Evolutionary conservation across 768 basidiomycete genomes (phyloP).

Genomic region (Macrocybe gigantea): DNA sequence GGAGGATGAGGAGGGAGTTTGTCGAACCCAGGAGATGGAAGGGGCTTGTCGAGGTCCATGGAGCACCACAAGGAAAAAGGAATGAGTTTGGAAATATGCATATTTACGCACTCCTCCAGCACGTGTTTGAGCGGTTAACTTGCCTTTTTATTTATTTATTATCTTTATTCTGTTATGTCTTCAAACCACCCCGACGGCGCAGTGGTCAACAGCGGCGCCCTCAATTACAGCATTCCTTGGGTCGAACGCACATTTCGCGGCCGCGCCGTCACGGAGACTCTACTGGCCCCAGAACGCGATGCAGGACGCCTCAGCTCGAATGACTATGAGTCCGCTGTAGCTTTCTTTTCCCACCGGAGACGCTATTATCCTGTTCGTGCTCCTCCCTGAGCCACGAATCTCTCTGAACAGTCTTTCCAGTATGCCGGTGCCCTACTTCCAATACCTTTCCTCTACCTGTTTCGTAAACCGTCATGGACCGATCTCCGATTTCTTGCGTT

Average conservation of each 20-base stretch:
- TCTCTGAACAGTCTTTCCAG: conserved; percentile 6
- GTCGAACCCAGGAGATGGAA: conserved; percentile 1
- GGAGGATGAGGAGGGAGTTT: conserved; percentile 5
- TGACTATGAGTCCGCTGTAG: conserved; percentile 51
- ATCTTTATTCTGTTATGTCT: too few relatives aligned
- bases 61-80: not conserved
- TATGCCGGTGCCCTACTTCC: conserved; percentile 5
- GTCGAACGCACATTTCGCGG: conserved; percentile 38
- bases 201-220: not conserved
- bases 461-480: conserved; percentile 20
- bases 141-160: too few relatives aligned
- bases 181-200: not conserved
- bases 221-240: conserved; percentile 29
- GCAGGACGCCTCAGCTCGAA: conserved; percentile 40
- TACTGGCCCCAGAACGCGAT: conserved; percentile 48
- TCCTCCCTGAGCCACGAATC: not conserved
- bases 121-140: too few relatives aligned
- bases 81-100: not conserved
- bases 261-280: conserved; percentile 32
- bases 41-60: conserved; percentile 3
- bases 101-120: too few relatives aligned
- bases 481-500: conserved; percentile 11
- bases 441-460: conserved; percentile 10
- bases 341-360: conserved; percentile 46
- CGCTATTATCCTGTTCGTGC: conserved; percentile 28